Evolutionary conservation across 225 moss, liverwort and hornwort species (phyloP).

Genomic region (Bryum argenteum): DNA sequence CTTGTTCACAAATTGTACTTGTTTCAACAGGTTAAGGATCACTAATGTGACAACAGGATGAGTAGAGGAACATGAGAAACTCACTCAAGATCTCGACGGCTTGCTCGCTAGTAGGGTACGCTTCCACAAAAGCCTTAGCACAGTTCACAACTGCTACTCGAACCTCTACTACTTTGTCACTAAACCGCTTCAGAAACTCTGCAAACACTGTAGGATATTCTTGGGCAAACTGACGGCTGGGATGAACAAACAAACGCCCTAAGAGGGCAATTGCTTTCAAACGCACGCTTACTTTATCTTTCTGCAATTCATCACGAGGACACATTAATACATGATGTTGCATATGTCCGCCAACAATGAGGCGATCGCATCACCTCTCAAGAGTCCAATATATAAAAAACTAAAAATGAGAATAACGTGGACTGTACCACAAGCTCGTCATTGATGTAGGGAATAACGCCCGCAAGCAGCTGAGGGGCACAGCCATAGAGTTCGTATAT

Average conservation of each 20-base stretch:
- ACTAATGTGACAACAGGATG: conserved; percentile 27
- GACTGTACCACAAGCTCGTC: conserved; percentile 77
- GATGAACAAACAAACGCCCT: conserved; percentile 74
- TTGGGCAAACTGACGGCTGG: conserved; percentile 78
- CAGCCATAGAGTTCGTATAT: conserved; percentile 86
- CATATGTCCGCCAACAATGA: conserved; percentile 1
- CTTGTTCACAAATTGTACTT: neutral
- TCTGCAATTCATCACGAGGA: conserved; percentile 54
- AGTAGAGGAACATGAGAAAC: conserved; percentile 13
- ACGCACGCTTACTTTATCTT: conserved; percentile 73
- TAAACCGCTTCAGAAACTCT: conserved; percentile 82
- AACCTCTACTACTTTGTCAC: conserved; percentile 70
- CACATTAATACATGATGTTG: conserved; percentile 1
- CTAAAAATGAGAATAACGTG: conserved; percentile 1
- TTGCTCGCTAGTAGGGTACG: conserved; percentile 72
- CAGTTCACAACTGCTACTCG: conserved; percentile 73
- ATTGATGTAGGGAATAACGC: conserved; percentile 80
- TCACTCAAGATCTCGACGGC: conserved; percentile 77
- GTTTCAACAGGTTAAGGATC: neutral
- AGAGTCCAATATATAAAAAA: neutral
- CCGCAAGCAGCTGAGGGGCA: conserved; percentile 83
- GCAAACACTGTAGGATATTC: conserved; percentile 81
- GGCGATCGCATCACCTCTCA: conserved; percentile 6
- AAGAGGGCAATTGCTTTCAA: conserved; percentile 78
- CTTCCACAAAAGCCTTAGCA: conserved; percentile 73